Conservation (phyloP, 805 yeast species). For the Wickerhamiella kurtzmanii region DNA sequence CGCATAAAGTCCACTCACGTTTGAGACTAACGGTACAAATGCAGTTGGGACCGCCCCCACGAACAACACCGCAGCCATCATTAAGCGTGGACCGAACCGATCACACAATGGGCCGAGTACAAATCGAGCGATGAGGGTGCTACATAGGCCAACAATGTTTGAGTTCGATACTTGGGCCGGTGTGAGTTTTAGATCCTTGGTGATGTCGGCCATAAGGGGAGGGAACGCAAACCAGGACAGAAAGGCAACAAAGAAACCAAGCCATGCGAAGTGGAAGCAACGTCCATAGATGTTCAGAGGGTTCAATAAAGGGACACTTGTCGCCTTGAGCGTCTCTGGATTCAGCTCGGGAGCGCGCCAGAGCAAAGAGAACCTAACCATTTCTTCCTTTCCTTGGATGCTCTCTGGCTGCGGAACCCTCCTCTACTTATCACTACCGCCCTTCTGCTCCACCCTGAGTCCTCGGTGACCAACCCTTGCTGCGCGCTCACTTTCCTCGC, state of each 20-base stretch:
- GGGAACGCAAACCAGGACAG: slow-evolving; percentile 16
- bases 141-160: slow-evolving; percentile 12
- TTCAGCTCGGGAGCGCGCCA: slow-evolving; percentile 11
- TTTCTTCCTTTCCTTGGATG: no score
- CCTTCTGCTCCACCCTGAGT: background rate
- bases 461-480: background rate
- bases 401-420: background rate
- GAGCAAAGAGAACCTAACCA: slow-evolving; percentile 4
- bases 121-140: slow-evolving; percentile 11
- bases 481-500: no score
- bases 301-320: slow-evolving; percentile 10
- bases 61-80: slow-evolving; percentile 10
- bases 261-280: slow-evolving; percentile 10
- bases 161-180: slow-evolving; percentile 10
- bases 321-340: slow-evolving; percentile 11
- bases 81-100: slow-evolving; percentile 10
- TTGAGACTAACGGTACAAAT: slow-evolving; percentile 13
- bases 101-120: slow-evolving; percentile 12
- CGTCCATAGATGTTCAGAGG: slow-evolving; percentile 11
- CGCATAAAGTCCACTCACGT: slow-evolving; percentile 20
- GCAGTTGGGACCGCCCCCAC: slow-evolving; percentile 14
- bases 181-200: slow-evolving; percentile 9
- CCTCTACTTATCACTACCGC: no score
- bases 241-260: slow-evolving; percentile 13
- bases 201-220: slow-evolving; percentile 10